Base-by-base conservation (phyloP, 306 rosid species). In the Vigna angularis region DNA sequence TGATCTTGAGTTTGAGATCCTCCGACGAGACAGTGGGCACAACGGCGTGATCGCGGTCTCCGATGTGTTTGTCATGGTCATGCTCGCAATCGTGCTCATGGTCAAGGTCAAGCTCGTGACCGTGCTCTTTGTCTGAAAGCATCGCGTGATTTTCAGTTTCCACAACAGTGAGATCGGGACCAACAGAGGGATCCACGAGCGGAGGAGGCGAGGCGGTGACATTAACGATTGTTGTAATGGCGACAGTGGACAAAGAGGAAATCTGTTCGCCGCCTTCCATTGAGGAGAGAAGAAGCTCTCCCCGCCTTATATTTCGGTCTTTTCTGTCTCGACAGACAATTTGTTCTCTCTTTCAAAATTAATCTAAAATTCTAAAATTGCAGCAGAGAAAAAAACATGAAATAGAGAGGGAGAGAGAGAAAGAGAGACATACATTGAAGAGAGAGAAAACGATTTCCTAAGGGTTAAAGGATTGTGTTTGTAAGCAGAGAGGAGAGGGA, bases 401-500 rank as follows among this genome's bases (percentile, higher is more conserved):
- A 30, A 30, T 30, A 30, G 0, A 30, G 34, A 30, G 34, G 5
- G 40, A 5, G 8, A 24, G 32, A 56, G 14, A 16, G 49, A 57
- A 40, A 32, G 40, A 36, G 38, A 66, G 61, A 87, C 87, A 78
- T 17, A 93, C 98, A 72, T 93, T 89, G 82, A 90, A 90, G 76
- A 93, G 89, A 34, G 96, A 84, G 83, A 96, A 91, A 77, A 86
- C 91, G 87, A 96, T 91, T 87, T 96, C 99, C 99, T 98, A 96
- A 0, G 99, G 98, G 56, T 82, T 97, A 88, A 96, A 96, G 76
- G 79, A 89, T 91, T 96, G 82, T 96, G 97, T 84, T 84, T 93
- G 69, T 88, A 86, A 0, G 89, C 85, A 4, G 94, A 87, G 16
- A 96, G 82, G 34, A 93, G 1, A 82, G 63, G 22, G 22, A 20